A percentile compares a stretch with the other conserved stretches of the same genome.
Evolutionary conservation across 768 basidiomycete genomes (phyloP).

Genomic region (Xerocomus spinulosus): DNA sequence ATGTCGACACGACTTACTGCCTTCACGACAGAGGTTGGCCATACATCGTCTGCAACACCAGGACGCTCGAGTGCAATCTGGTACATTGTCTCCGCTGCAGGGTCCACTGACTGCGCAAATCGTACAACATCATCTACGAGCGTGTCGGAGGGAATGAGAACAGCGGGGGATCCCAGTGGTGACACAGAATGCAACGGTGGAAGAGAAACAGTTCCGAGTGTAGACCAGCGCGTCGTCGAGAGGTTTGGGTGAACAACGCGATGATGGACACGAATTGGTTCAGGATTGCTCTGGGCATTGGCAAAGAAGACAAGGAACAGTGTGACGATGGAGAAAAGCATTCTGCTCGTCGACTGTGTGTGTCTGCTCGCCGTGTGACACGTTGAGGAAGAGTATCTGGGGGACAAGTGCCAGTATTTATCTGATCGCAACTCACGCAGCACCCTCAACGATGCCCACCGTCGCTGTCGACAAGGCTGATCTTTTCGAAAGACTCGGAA

Average conservation of each 20-base stretch:
- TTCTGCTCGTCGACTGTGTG: background rate
- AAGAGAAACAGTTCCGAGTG: conserved; percentile 23
- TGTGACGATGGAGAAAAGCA: conserved; percentile 5
- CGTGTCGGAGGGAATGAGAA: conserved; percentile 38
- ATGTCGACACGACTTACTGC: conserved; percentile 52
- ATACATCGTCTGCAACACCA: conserved; percentile 34
- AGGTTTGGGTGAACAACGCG: conserved; percentile 32
- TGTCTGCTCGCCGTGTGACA: conserved; percentile 5
- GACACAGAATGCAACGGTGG: conserved; percentile 32
- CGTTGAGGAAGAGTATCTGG: conserved; percentile 15
- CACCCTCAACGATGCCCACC: conserved; percentile 69
- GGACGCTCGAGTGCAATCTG: conserved; percentile 63
- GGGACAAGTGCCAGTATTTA: conserved; percentile 6
- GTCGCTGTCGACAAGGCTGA: conserved; percentile 94
- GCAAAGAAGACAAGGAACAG: conserved; percentile 13
- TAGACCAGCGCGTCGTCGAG: conserved; percentile 21
- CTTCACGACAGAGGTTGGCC: conserved; percentile 34
- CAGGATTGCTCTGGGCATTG: conserved; percentile 10
- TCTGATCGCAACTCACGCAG: conserved; percentile 1
- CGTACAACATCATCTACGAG: conserved; percentile 43
- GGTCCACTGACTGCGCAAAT: conserved; percentile 39
- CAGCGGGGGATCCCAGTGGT: conserved; percentile 30
- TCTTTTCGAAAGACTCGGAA: conserved; percentile 82
- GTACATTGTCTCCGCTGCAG: conserved; percentile 48
- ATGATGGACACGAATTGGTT: conserved; percentile 21